Conservation (phyloP, 257 asterid species). For the Anisodus tanguticus region DNA sequence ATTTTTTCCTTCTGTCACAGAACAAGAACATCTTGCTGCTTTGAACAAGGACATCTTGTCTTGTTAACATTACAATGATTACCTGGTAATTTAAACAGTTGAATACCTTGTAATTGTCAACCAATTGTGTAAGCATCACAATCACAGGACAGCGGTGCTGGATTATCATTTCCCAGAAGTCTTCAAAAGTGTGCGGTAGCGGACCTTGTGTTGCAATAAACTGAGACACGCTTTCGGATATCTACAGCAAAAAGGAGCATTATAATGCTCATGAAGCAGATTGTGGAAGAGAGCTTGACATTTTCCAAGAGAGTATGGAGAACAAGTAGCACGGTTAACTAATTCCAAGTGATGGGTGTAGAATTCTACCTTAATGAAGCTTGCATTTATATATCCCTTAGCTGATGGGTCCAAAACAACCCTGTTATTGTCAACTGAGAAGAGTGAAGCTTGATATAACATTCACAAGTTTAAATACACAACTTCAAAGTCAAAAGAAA, state of each 20-base stretch:
- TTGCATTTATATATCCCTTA: slow-evolving; percentile 86
- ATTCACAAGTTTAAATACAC: slow-evolving; percentile 25
- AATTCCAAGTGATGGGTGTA: slow-evolving; percentile 23
- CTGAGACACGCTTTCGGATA: slow-evolving; percentile 67
- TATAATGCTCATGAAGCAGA: background rate
- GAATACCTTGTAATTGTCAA: slow-evolving; percentile 69
- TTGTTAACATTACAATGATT: background rate
- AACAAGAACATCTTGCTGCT: background rate
- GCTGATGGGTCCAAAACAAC: slow-evolving; percentile 76
- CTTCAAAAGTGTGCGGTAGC: slow-evolving; percentile 72
- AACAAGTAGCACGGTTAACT: background rate
- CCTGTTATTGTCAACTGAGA: slow-evolving; percentile 83
- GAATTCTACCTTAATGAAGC: slow-evolving; percentile 59
- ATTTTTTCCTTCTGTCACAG: slow-evolving; percentile 9
- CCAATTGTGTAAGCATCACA: slow-evolving; percentile 84
- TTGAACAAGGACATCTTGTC: background rate
- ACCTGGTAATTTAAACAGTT: slow-evolving; percentile 28
- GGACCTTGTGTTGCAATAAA: slow-evolving; percentile 99
- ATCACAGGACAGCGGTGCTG: slow-evolving; percentile 82
- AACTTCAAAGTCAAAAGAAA: slow-evolving; percentile 23
- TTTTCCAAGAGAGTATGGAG: slow-evolving; percentile 1
- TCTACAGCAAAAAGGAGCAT: slow-evolving; percentile 50
- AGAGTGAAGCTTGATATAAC: slow-evolving; percentile 26
- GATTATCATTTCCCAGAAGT: slow-evolving; percentile 94
- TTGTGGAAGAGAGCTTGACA: background rate